These are phyloP conservation scores for Nicotiana attenuata DNA, from an alignment of 257 asterid species.

Conservation along the genomic window DNA sequence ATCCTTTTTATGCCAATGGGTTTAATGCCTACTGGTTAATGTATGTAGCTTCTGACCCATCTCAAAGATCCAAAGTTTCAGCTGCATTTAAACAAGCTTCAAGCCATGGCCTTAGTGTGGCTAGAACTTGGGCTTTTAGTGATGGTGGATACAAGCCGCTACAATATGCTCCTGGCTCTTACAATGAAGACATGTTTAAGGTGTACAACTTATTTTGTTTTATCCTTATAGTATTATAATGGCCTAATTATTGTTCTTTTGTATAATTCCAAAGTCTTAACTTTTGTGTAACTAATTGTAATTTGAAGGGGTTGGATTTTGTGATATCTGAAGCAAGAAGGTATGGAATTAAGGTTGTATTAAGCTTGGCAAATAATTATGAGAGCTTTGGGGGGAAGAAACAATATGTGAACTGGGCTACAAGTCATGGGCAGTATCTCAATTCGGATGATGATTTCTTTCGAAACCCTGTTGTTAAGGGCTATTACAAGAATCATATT, in stretches of 20 bases:
- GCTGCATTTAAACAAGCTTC: constrained; percentile 71
- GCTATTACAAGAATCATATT: constrained; percentile 65
- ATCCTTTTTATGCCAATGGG: constrained; percentile 76
- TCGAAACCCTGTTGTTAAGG: constrained; percentile 53
- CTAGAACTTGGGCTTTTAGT: constrained; percentile 94
- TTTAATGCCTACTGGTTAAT: constrained; percentile 97
- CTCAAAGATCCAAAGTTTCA: constrained; percentile 61
- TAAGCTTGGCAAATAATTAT: constrained; percentile 77
- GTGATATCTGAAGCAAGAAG: constrained; percentile 77
- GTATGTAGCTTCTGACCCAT: constrained; percentile 75
- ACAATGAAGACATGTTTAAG: constrained; percentile 65
- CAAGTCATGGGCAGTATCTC: constrained; percentile 54
- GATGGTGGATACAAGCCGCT: constrained; percentile 79
- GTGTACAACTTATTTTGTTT: constrained; percentile 17
- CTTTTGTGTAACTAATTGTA: not conserved
- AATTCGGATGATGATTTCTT: constrained; percentile 88
- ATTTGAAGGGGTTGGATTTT: constrained; percentile 80
- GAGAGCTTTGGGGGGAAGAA: constrained; percentile 85
- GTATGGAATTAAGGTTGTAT: constrained; percentile 61
- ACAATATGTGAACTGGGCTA: constrained; percentile 91
- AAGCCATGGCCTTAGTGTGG: constrained; percentile 67
- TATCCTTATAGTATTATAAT: too few relatives aligned
- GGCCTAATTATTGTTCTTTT: not conserved
- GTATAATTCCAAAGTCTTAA: not conserved
- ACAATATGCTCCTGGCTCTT: constrained; percentile 69